Base-by-base conservation (phyloP, 1,284 basidiomycete genomes). In the Phellinidium pouzarii region DNA sequence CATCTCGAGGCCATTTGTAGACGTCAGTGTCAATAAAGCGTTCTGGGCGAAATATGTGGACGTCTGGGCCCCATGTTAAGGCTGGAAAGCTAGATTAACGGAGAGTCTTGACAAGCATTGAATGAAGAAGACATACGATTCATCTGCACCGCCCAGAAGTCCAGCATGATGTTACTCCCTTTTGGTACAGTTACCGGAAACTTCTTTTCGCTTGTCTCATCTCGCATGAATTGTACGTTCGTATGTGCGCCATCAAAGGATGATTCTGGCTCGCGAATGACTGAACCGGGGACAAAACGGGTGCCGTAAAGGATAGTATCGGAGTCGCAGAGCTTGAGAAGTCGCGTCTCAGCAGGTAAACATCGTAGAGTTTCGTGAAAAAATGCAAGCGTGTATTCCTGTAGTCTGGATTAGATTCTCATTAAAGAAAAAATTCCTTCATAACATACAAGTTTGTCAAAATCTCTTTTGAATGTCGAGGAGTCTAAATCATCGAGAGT, bases 61-160 rank as follows among this genome's bases (percentile, higher is more conserved):
- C 65, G 44, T 79, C 77, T 3, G 55, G 46, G n/a, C 77, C 75
- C 71, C 73, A 80, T 23, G 66, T 60, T 19, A 71, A 44, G 8
- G 67, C 67, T 68, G 44, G 5, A 22, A 38, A 11, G 7, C n/a
- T n/a, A 14, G n/a, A n/a, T n/a, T 4, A 34, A 26, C 31, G 12
- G 11, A 5, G 3, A 7, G 4, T 25, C 44, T 9, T 4, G 9
- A 26, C 23, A 7, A 11, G 27, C 27, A n/a, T n/a, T n/a, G 44
- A 36, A 6, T 29, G 7, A 22, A 4, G 8, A 3, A 36, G 6
- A 52, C 50, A 17, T 27, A 52, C 50, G 50, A 52, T 66, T 71
- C 56, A 59, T 57, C 54, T 76, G 70, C 20, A 72, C 43, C 11
- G 52, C 70, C 59, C 65, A 62, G 22, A 72, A 59, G 55, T 78